Evolutionary conservation across 805 yeast species (phyloP).

Genomic region (Metschnikowia amazonensis): DNA sequence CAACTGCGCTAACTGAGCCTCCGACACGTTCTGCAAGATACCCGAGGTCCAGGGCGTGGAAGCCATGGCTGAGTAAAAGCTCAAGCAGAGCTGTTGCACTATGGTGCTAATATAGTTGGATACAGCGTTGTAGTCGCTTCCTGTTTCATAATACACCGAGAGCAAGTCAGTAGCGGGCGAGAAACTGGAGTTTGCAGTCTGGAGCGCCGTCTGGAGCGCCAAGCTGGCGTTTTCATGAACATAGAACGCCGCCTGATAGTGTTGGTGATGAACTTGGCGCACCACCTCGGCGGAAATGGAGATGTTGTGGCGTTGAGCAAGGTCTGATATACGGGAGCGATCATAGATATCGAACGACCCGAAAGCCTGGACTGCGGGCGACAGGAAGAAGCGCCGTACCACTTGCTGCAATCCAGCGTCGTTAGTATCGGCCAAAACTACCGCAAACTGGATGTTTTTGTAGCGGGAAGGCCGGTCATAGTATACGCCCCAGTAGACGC

Average conservation of each 20-base stretch:
- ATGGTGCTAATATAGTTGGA: conserved; percentile 20
- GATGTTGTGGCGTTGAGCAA: conserved; percentile 22
- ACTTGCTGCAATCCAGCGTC: conserved; percentile 7
- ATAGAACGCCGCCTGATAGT: conserved; percentile 29
- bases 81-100: conserved; percentile 16
- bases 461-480: conserved; percentile 21
- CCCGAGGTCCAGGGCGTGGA: conserved; percentile 18
- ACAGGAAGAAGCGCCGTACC: conserved; percentile 19
- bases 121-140: conserved; percentile 32
- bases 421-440: conserved; percentile 24
- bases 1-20: conserved; percentile 8
- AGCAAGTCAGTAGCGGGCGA: conserved; percentile 21
- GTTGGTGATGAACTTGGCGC: conserved; percentile 30
- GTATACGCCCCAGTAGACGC: conserved; percentile 34
- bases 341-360: conserved; percentile 27
- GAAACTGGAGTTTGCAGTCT: conserved; percentile 14
- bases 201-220: conserved; percentile 21
- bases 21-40: conserved; percentile 15
- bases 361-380: conserved; percentile 18
- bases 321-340: conserved; percentile 13
- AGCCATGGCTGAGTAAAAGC: conserved; percentile 18
- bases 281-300: conserved; percentile 26
- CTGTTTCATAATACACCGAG: conserved; percentile 30
- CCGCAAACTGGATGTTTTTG: conserved; percentile 23
- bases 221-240: conserved; percentile 29